Evolutionary conservation across 495 filamentous ascomycete genomes (phyloP).

Genomic region (Corynascus novoguineensis): DNA sequence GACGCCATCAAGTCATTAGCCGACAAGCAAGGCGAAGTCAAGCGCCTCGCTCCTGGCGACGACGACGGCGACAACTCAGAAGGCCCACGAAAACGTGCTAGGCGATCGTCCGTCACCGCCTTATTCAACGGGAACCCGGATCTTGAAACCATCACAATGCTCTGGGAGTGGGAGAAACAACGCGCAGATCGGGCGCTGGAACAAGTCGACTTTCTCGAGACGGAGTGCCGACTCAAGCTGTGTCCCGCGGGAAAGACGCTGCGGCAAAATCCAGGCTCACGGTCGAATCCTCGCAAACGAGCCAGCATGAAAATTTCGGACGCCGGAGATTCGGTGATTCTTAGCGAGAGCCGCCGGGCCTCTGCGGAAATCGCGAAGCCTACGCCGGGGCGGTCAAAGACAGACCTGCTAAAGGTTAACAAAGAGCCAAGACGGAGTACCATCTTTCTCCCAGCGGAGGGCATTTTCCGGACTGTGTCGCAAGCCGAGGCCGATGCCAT

Average conservation of each 20-base stretch:
- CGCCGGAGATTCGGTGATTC: conserved; percentile 38
- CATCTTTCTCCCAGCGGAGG: conserved; percentile 46
- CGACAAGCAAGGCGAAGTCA: conserved; percentile 54
- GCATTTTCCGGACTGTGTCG: conserved; percentile 49
- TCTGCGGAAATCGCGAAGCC: conserved; percentile 13
- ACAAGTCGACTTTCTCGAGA: conserved; percentile 71
- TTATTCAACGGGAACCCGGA: conserved; percentile 31
- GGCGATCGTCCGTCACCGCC: conserved; percentile 30
- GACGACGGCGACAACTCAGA: conserved; percentile 46
- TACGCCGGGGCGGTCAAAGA: conserved; percentile 27
- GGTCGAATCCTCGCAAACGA: conserved; percentile 27
- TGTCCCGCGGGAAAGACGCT: conserved; percentile 52
- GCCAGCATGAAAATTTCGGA: conserved; percentile 31
- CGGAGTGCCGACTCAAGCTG: conserved; percentile 70
- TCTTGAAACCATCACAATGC: conserved; percentile 55
- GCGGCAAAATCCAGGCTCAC: conserved; percentile 16
- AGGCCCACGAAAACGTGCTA: conserved; percentile 38
- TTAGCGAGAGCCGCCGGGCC: conserved; percentile 28
- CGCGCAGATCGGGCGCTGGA: conserved; percentile 63
- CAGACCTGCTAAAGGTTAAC: conserved; percentile 21
- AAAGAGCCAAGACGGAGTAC: conserved; percentile 34
- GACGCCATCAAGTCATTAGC: conserved; percentile 58
- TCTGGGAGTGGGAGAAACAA: conserved; percentile 60
- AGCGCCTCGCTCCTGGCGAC: conserved; percentile 60
- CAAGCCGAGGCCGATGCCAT: conserved; percentile 35